These are phyloP conservation scores for Xerocomellus dryophilus DNA, from an alignment of 768 basidiomycete genomes.

Conservation along the genomic window DNA sequence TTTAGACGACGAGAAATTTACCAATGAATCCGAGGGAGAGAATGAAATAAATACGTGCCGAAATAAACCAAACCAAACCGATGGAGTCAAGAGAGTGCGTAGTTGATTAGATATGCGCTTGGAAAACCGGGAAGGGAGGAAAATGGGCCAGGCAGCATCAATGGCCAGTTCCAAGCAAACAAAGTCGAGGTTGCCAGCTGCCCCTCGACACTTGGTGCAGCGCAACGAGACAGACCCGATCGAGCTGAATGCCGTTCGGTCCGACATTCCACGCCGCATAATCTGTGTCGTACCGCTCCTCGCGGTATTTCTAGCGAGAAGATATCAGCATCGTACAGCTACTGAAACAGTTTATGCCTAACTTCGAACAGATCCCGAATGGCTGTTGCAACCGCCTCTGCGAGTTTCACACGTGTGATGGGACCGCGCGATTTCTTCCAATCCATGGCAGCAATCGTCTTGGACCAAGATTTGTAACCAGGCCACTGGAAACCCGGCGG, in stretches of 20 bases:
- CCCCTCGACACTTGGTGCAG: slow-evolving; percentile 78
- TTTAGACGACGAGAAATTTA: neutral
- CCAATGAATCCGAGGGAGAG: neutral
- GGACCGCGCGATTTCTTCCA: slow-evolving; percentile 73
- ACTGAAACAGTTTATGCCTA: neutral
- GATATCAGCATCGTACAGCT: slow-evolving; percentile 10
- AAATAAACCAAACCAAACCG: neutral
- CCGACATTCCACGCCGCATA: slow-evolving; percentile 24
- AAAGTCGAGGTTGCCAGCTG: slow-evolving; percentile 74
- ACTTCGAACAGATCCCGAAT: slow-evolving; percentile 65
- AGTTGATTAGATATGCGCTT: neutral
- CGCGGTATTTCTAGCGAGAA: slow-evolving; percentile 12
- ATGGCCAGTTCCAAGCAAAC: slow-evolving; percentile 37
- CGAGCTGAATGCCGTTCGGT: slow-evolving; percentile 21
- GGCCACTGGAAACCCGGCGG: slow-evolving; percentile 57
- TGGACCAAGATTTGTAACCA: slow-evolving; percentile 68
- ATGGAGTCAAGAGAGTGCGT: neutral
- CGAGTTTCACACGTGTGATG: slow-evolving; percentile 68
- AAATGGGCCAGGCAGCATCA: slow-evolving; percentile 2
- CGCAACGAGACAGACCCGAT: slow-evolving; percentile 54
- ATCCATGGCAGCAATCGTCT: slow-evolving; percentile 75
- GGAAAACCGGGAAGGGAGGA: neutral
- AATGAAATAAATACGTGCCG: neutral
- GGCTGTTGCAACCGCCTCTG: slow-evolving; percentile 70
- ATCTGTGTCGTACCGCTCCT: slow-evolving; percentile 9